Base-by-base conservation (phyloP, 495 filamentous ascomycete species). In the Mytilinidion resinicola region DNA sequence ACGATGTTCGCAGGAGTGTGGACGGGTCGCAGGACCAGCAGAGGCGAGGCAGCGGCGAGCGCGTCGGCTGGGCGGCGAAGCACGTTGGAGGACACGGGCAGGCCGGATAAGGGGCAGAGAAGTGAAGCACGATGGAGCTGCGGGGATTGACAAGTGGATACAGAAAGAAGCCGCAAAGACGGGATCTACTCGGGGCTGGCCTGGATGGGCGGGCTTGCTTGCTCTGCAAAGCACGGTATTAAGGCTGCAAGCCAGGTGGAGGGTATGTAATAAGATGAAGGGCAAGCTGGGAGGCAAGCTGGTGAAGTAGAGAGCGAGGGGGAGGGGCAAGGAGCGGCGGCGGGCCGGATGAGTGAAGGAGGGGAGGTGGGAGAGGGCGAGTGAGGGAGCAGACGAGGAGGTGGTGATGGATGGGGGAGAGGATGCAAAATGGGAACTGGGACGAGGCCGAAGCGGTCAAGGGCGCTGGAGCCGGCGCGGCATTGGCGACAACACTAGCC, bases 301-400 rank as follows among this genome's bases (percentile, higher is more conserved):
- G 65, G 71, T 72, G 63, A 69, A 74, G 68, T 62, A 68, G 63
- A 66, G 51, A 58, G 57, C n/a, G 49, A 19, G 44, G 51, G 17
- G 38, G 35, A 65, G 60, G 62, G 70, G 62, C 68, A 70, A 68
- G 64, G 68, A 42, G 56, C 21, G 61, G 50, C 63, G 56, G 49
- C 49, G 61, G 51, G 38, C 51, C 63, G 57, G 56, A 55, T 46
- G 51, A 37, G 59, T 56, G 53, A 61, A 62, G 51, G 67, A 51
- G 58, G 62, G 65, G 51, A 57, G 62, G 62, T 56, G 61, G 76
- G 74, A 70, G 70, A 73, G 67, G 56, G 63, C 66, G 74, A 73
- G 72, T 75, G 70, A 72, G 75, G 73, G 69, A 70, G 70, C 68
- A 67, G 72, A 69, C 63, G 70, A 68, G 54, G 56, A 55, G 60